These are phyloP conservation scores for Crithidia bombi DNA, from an alignment of 208 protist genomes.

Conservation along the genomic window DNA sequence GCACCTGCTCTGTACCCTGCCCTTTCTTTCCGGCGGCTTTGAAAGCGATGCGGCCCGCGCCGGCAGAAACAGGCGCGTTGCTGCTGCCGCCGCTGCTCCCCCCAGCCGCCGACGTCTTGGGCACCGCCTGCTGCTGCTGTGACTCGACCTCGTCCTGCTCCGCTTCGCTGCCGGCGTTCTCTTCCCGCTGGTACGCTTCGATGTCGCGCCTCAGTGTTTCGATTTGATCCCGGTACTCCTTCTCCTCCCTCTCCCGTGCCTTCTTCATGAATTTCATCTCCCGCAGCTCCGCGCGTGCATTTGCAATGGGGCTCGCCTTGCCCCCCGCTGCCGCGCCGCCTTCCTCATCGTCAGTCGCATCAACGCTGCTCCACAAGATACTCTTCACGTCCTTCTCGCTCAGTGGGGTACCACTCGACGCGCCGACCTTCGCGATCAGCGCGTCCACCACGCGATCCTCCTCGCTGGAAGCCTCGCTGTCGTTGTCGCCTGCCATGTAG, in stretches of 20 bases:
- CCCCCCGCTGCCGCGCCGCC: neutral
- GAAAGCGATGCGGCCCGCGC: slow-evolving; percentile 26
- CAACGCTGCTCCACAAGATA: slow-evolving; percentile 52
- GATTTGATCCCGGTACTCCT: slow-evolving; percentile 61
- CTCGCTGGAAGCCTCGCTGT: slow-evolving; percentile 59
- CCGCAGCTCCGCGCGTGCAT: slow-evolving; percentile 68
- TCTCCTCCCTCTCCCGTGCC: slow-evolving; percentile 68
- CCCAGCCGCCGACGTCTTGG: neutral
- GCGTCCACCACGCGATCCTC: slow-evolving; percentile 88
- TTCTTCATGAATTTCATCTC: slow-evolving; percentile 91
- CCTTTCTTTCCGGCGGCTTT: slow-evolving; percentile 26
- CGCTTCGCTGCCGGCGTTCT: slow-evolving; percentile 8
- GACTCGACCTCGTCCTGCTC: neutral
- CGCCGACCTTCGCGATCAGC: slow-evolving; percentile 52
- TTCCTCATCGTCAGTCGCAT: slow-evolving; percentile 20
- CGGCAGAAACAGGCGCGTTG: slow-evolving; percentile 1
- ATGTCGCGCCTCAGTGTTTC: slow-evolving; percentile 62
- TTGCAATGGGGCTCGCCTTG: slow-evolving; percentile 50
- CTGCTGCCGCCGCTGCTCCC: neutral
- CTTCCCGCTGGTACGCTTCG: slow-evolving; percentile 38
- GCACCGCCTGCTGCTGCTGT: neutral
- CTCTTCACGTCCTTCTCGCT: slow-evolving; percentile 40
- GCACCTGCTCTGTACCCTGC: slow-evolving; percentile 50
- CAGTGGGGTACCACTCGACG: slow-evolving; percentile 3
- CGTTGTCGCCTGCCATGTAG: slow-evolving; percentile 52